A percentile compares a stretch with the other conserved stretches of the same genome.
These are phyloP conservation scores for Veloboletus limbatus DNA, from an alignment of 1,284 basidiomycete species.

Conservation along the genomic window DNA sequence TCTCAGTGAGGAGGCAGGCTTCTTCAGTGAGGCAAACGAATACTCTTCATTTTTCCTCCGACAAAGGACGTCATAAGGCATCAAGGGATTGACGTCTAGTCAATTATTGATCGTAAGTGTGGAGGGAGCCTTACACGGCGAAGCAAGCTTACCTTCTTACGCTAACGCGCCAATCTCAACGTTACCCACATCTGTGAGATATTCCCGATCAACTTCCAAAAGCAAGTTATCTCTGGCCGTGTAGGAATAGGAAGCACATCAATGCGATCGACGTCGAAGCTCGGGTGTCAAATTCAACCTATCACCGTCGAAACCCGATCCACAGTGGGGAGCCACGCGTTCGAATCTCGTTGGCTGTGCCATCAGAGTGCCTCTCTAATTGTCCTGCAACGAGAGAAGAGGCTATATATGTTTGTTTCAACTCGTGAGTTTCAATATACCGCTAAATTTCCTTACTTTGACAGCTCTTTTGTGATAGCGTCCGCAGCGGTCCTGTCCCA, in stretches of 20 bases:
- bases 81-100: conserved; percentile 18
- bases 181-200: conserved; percentile 10
- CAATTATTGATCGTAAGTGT: conserved; percentile 8
- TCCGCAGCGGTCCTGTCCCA: background rate
- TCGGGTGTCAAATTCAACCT: conserved; percentile 13
- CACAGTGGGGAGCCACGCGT: conserved; percentile 19
- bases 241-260: conserved; percentile 21
- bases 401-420: conserved; percentile 15
- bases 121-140: conserved; percentile 1
- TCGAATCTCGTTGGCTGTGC: conserved; percentile 26
- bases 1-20: too few species aligned
- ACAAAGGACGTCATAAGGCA: conserved; percentile 5
- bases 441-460: conserved; percentile 18
- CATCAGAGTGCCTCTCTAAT: conserved; percentile 15
- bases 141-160: conserved; percentile 6
- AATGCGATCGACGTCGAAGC: conserved; percentile 32
- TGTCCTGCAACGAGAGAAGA: conserved; percentile 15
- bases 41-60: too few species aligned
- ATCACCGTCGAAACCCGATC: conserved; percentile 21
- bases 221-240: conserved; percentile 16
- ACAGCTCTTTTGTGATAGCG: conserved; percentile 6
- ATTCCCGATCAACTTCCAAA: conserved; percentile 21
- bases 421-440: conserved; percentile 8
- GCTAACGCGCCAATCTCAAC: conserved; percentile 18
- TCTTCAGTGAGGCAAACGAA: too few species aligned